A percentile compares a stretch with the other conserved stretches of the same genome.
These are phyloP conservation scores for Triangularia verruculosa DNA, from an alignment of 2,329 filamentous ascomycete species.

Conservation along the genomic window DNA sequence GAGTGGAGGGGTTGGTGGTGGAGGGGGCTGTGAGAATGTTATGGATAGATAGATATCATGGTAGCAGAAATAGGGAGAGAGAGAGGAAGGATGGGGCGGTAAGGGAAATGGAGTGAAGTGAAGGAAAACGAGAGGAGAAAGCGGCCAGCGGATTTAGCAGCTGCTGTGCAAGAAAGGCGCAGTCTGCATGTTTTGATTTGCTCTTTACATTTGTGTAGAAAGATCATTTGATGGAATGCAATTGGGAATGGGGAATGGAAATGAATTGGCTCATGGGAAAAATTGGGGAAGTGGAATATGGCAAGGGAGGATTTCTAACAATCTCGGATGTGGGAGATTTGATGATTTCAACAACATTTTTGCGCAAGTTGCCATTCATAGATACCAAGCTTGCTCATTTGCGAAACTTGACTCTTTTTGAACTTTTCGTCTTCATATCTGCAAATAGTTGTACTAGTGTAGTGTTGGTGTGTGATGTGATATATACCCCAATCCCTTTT, in stretches of 20 bases:
- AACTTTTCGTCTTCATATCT: background rate
- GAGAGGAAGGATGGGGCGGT: no score
- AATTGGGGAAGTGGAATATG: background rate
- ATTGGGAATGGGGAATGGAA: background rate
- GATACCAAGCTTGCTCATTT: no score
- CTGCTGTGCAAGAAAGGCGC: no score
- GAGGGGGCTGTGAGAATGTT: background rate
- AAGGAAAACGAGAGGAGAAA: no score
- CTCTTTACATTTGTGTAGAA: background rate
- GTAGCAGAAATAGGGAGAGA: no score
- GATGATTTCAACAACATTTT: background rate
- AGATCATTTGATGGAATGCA: background rate
- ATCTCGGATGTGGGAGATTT: background rate
- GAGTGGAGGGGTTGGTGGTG: constrained; percentile 30
- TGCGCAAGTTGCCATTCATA: background rate
- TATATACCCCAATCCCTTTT: background rate
- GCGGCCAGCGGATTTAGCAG: no score
- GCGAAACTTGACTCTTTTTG: no score
- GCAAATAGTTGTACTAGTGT: background rate
- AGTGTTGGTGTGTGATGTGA: no score
- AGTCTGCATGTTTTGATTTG: no score
- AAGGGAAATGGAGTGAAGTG: no score
- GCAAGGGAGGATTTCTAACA: background rate
- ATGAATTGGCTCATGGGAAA: background rate
- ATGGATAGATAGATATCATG: background rate